phyloP scores from a whole-genome alignment of 2,329 filamentous ascomycete genomes.

The Neofusicoccum sp. region DNA sequence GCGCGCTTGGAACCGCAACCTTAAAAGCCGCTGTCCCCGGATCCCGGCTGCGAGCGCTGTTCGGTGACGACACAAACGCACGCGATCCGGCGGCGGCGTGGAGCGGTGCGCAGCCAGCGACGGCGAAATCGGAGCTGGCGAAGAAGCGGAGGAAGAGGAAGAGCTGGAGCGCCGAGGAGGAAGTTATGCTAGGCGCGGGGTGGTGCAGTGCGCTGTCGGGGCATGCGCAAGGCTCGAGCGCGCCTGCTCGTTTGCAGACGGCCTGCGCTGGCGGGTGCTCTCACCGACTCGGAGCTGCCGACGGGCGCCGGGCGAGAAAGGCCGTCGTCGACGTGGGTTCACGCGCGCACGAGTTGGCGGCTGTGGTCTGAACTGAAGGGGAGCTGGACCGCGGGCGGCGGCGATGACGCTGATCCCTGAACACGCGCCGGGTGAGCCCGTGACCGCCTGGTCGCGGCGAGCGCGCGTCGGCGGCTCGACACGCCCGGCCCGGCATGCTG shows the following conservation, averaged over 20 bases:
- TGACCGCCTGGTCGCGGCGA: not conserved
- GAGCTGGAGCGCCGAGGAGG: not conserved
- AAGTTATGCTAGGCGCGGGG: slow-evolving; percentile 4
- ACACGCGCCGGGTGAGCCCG: slow-evolving; percentile 1
- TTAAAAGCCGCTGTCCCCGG: slow-evolving; percentile 7
- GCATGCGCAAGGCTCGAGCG: slow-evolving; percentile 11
- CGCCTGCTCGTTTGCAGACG: not conserved
- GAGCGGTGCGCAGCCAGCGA: not conserved
- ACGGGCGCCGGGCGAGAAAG: not conserved
- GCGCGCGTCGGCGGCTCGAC: not conserved
- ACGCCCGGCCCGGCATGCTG: not conserved
- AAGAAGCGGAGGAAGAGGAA: not conserved
- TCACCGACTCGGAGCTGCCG: slow-evolving; percentile 1
- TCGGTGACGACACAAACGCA: not conserved
- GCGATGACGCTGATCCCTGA: slow-evolving; percentile 11
- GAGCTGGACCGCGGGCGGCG: slow-evolving; percentile 1
- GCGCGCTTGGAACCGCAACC: slow-evolving; percentile 11
- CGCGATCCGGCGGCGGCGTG: not conserved
- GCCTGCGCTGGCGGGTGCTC: not conserved
- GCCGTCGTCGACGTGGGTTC: not conserved
- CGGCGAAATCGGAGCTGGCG: not conserved
- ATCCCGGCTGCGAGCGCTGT: not conserved
- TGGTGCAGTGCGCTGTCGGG: not conserved
- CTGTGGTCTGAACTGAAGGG: not conserved
- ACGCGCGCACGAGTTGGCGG: not conserved